Evolutionary conservation across 2,329 filamentous ascomycete genomes (phyloP).

Genomic region (Trichophyton rubrum): DNA sequence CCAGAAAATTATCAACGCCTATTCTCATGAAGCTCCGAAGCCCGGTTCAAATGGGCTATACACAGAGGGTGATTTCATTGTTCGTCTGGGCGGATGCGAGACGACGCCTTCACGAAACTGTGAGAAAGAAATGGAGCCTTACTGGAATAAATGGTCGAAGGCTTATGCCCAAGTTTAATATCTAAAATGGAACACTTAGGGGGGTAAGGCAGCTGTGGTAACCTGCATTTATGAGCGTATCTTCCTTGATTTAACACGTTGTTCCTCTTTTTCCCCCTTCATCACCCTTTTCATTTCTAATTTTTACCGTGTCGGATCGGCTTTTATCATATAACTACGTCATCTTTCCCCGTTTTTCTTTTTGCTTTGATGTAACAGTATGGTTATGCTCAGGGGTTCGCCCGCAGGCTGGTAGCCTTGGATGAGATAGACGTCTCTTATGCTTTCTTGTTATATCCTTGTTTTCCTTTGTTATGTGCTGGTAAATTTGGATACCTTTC

Average conservation of each 20-base stretch:
- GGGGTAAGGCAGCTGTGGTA: neutral
- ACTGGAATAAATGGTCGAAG: constrained; percentile 33
- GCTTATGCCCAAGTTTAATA: constrained; percentile 11
- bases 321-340: neutral
- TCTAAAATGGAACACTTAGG: neutral
- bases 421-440: constrained; percentile 2
- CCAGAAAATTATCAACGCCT: constrained; percentile 71
- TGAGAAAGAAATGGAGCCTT: constrained; percentile 55
- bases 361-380: neutral
- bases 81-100: constrained; percentile 65
- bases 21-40: constrained; percentile 40
- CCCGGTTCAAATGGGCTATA: constrained; percentile 48
- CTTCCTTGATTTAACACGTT: neutral
- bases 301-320: neutral
- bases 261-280: neutral
- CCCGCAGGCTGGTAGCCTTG: constrained; percentile 1
- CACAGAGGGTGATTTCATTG: constrained; percentile 71
- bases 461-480: neutral
- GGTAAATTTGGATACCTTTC: neutral
- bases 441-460: neutral
- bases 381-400: neutral
- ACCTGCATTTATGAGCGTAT: constrained; percentile 2
- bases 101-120: constrained; percentile 48
- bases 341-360: neutral
- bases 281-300: neutral